phyloP scores from a whole-genome alignment of 2,329 filamentous ascomycete species.

The Cytospora mali region DNA sequence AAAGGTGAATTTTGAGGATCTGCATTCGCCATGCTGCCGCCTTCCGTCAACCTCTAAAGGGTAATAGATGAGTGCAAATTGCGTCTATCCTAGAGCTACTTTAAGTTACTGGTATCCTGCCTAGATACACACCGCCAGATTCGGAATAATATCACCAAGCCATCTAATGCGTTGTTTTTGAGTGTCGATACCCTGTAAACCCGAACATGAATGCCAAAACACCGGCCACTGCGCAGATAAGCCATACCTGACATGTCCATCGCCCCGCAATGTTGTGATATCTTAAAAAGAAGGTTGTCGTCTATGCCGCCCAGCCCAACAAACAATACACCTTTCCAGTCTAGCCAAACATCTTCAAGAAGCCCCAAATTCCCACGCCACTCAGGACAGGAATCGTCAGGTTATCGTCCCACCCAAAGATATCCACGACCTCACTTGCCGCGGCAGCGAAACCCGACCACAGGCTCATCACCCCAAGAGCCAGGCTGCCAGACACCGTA shows the following conservation, averaged over 20 bases:
- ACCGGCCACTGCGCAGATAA: not conserved
- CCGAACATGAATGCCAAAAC: not conserved
- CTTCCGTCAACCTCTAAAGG: not conserved
- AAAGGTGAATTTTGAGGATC: not conserved
- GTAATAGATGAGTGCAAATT: not conserved
- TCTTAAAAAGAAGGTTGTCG: not conserved
- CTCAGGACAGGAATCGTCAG: slow-evolving; percentile 93
- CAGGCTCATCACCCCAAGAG: slow-evolving; percentile 78
- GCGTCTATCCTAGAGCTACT: not conserved
- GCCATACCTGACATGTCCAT: not conserved
- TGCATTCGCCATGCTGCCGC: not conserved
- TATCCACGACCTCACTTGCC: slow-evolving; percentile 84
- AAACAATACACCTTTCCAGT: not conserved
- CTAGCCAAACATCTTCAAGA: slow-evolving; percentile 82
- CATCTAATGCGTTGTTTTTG: not conserved
- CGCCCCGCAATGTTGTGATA: not conserved
- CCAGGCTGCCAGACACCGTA: slow-evolving; percentile 69
- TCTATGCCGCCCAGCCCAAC: not conserved
- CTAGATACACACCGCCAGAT: not conserved
- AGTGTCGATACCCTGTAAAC: not conserved
- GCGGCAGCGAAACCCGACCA: slow-evolving; percentile 89
- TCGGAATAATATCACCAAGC: not conserved
- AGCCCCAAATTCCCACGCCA: slow-evolving; percentile 85
- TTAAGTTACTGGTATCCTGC: not conserved
- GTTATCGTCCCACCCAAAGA: slow-evolving; percentile 97